Percentiles rank a stretch among this genome's conserved stretches.
These are phyloP conservation scores for Babesia ovis DNA, from an alignment of 169 alveolate genomes.

Conservation along the genomic window DNA sequence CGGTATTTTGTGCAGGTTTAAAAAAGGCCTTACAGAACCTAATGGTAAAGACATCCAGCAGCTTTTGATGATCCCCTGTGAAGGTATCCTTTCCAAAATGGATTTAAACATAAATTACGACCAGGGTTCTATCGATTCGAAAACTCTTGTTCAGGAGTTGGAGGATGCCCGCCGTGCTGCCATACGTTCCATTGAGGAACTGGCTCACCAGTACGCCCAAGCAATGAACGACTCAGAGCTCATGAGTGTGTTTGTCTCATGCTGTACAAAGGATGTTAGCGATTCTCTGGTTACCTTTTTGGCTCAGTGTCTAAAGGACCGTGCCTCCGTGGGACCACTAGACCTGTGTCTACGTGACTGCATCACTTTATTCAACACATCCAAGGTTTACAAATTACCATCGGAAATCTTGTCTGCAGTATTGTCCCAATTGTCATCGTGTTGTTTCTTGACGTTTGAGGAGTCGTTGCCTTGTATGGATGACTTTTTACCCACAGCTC, in stretches of 20 bases:
- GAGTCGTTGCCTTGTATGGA: background rate
- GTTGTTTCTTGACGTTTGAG: background rate
- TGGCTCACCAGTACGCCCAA: slow-evolving; percentile 9
- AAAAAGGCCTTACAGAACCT: background rate
- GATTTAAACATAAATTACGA: background rate
- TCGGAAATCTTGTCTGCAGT: background rate
- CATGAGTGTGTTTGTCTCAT: slow-evolving; percentile 23
- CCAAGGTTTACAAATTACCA: slow-evolving; percentile 6
- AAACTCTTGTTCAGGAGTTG: background rate
- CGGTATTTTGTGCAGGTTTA: background rate
- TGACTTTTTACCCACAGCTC: background rate
- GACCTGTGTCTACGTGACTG: slow-evolving; percentile 11
- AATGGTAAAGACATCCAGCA: slow-evolving; percentile 40
- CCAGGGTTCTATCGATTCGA: background rate
- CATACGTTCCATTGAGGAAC: slow-evolving; percentile 9
- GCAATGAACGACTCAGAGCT: slow-evolving; percentile 21
- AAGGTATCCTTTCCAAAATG: background rate
- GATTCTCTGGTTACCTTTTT: background rate
- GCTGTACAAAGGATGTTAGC: slow-evolving; percentile 27
- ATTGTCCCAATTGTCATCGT: background rate
- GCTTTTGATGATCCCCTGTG: slow-evolving; percentile 24
- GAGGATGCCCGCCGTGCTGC: slow-evolving; percentile 30
- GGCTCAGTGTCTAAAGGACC: slow-evolving; percentile 4
- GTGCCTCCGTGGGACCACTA: slow-evolving; percentile 1
- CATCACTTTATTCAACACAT: slow-evolving; percentile 5